A percentile compares a stretch with the other conserved stretches of the same genome.
phyloP scores from a whole-genome alignment of 768 basidiomycete genomes.

The Lepiota venenata region DNA sequence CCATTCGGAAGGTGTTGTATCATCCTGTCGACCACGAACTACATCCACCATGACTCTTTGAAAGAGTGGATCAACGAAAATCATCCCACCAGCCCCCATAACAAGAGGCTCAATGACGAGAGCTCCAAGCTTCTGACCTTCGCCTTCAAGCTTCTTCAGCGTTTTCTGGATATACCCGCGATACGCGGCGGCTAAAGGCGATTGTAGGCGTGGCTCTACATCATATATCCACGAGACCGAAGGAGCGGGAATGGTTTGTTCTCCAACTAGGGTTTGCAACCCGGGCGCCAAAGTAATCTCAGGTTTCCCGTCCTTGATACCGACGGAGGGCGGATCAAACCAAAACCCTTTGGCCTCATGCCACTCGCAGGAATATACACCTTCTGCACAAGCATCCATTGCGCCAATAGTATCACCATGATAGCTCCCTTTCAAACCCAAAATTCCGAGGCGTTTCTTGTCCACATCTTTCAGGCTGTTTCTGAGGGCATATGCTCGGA shows the following conservation, averaged over 20 bases:
- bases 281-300: constrained; percentile 52
- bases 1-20: constrained; percentile 39
- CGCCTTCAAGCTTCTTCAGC: constrained; percentile 42
- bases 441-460: constrained; percentile 60
- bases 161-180: constrained; percentile 50
- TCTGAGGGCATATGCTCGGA: constrained; percentile 59
- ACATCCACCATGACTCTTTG: constrained; percentile 84
- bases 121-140: constrained; percentile 54
- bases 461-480: constrained; percentile 31
- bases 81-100: constrained; percentile 96
- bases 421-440: constrained; percentile 91
- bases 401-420: constrained; percentile 97
- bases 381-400: constrained; percentile 94
- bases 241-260: constrained; percentile 28
- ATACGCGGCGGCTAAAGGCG: constrained; percentile 65
- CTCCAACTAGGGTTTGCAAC: constrained; percentile 30
- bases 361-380: constrained; percentile 95
- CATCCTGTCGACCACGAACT: constrained; percentile 47
- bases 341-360: constrained; percentile 89
- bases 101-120: constrained; percentile 89
- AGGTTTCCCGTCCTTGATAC: constrained; percentile 57
- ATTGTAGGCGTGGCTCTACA: constrained; percentile 53
- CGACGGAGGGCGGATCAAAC: constrained; percentile 86
- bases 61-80: constrained; percentile 96
- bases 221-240: constrained; percentile 68